Base-by-base conservation (phyloP, 2,329 filamentous ascomycete genomes). In the Phialophora tarda region DNA sequence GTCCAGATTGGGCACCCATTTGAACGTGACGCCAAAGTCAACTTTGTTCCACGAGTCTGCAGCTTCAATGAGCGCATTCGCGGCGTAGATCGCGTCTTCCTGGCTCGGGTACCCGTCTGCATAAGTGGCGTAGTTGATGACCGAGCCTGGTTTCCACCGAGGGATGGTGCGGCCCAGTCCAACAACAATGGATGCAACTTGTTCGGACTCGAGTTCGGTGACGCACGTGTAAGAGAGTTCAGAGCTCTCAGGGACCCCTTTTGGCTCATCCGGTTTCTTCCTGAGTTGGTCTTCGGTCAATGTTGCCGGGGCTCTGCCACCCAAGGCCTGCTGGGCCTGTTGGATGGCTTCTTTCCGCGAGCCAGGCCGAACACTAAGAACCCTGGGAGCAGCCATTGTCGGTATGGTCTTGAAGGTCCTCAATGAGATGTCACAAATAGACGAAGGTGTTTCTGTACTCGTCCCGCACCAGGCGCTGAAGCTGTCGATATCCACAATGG, bases 1-100 rank as follows among this genome's bases (percentile, higher is more conserved):
- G 2, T 65, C 48, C 8, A 57, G 32, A 24, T 48, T 54, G 6
- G 55, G 14, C 12, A 67, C 65, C 38, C 32, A 65, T 17, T 67
- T 59, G 62, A 67, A 67, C 14, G 10, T 54, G 54, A 67, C 62
- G 10, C 65, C 65, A 5, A 67, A 24, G 17, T 65, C 54, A 23
- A 30, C 21, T 23, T 21, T 28, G 62, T 67, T 65, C 62, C 62
- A 67, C 51, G 59, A 34, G 12, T 65, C 62, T 6, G 65, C 55
- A 11, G 65, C 65, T 21, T 21, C 26, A 23, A 34, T 54, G 12
- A 60, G 47, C 44, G 41, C 17, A 24, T 61, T 62, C 4, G 63
- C 63, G 6, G 63, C 58, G 24, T 62, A 65, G 34, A 61, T 23
- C 14, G 63, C 63, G 34, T 65, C 63, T n/a, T n/a, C 63, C 24